phyloP scores from a whole-genome alignment of 345 rosid genomes.

The Sonneratia caseolaris region DNA sequence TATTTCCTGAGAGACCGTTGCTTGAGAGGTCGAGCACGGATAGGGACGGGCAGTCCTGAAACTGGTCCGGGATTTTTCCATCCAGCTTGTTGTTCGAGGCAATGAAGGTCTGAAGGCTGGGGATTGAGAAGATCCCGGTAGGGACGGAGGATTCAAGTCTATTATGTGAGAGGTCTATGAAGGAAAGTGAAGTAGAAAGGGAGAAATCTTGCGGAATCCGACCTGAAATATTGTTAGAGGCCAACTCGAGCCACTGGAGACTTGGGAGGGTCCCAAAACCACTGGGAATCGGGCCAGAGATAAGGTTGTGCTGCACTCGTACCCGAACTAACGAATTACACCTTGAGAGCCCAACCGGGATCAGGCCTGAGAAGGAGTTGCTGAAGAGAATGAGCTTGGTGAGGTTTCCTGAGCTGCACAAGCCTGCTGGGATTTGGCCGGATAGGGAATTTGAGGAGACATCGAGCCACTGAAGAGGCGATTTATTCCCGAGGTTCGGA shows the following conservation, averaged over 20 bases:
- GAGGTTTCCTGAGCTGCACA: conserved; percentile 58
- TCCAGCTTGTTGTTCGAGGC: conserved; percentile 60
- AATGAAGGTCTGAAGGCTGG: conserved; percentile 58
- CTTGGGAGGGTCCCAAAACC: conserved; percentile 57
- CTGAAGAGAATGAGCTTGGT: conserved; percentile 78
- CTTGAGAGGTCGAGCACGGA: conserved; percentile 68
- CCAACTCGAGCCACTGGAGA: conserved; percentile 78
- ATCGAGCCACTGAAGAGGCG: conserved; percentile 60
- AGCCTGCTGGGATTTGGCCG: conserved; percentile 50
- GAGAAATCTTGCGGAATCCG: conserved; percentile 58
- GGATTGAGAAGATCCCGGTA: conserved; percentile 55
- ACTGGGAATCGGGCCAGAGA: conserved; percentile 56
- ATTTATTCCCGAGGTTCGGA: conserved; percentile 39
- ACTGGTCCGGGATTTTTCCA: conserved; percentile 61
- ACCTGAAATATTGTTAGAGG: conserved; percentile 68
- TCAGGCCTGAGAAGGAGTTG: conserved; percentile 53
- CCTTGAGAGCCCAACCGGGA: conserved; percentile 44
- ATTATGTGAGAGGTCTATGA: conserved; percentile 70
- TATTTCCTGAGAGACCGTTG: conserved; percentile 56
- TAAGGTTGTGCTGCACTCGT: conserved; percentile 54
- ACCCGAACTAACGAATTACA: conserved; percentile 66
- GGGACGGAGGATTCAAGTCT: conserved; percentile 57
- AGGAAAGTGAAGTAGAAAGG: conserved; percentile 59
- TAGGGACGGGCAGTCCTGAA: conserved; percentile 70
- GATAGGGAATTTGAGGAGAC: conserved; percentile 61